Percentiles rank a stretch among this genome's conserved stretches.
Conservation (phyloP, 441 rosid genomes). For the Corymbia calophylla region DNA sequence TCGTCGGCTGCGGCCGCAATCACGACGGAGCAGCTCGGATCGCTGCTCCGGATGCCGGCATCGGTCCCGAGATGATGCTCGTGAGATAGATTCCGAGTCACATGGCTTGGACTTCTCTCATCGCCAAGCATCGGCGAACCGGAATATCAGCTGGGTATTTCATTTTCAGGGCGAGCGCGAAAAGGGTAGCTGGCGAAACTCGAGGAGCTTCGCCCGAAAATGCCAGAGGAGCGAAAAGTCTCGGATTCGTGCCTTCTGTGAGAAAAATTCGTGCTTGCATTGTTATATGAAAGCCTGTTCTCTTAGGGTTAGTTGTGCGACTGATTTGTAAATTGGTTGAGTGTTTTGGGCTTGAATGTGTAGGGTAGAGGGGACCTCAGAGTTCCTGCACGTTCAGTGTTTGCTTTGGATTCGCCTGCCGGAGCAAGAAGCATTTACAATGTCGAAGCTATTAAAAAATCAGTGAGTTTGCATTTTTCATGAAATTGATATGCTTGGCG, state of each 20-base stretch:
- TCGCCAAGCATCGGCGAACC: neutral
- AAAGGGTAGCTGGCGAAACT: neutral
- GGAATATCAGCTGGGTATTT: neutral
- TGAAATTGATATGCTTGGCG: neutral
- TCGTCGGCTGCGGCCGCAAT: neutral
- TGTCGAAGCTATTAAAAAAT: neutral
- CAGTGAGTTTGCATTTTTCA: neutral
- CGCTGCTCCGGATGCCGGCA: neutral
- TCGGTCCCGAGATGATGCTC: neutral
- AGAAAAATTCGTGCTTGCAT: neutral
- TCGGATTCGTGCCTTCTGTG: neutral
- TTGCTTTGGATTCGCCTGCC: neutral
- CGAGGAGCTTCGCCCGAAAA: neutral
- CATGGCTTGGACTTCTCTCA: neutral
- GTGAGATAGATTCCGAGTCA: neutral
- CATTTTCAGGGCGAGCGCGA: neutral
- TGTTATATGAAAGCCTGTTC: neutral
- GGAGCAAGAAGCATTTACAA: neutral
- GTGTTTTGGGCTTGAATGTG: neutral
- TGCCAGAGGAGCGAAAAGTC: neutral
- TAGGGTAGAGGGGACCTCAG: neutral
- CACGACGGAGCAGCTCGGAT: neutral
- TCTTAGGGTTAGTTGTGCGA: neutral
- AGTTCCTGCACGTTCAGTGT: neutral
- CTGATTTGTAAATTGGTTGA: neutral